Evolutionary conservation across 2,329 filamentous ascomycete species (phyloP).

Genomic region (Mycosphaerella sp.): DNA sequence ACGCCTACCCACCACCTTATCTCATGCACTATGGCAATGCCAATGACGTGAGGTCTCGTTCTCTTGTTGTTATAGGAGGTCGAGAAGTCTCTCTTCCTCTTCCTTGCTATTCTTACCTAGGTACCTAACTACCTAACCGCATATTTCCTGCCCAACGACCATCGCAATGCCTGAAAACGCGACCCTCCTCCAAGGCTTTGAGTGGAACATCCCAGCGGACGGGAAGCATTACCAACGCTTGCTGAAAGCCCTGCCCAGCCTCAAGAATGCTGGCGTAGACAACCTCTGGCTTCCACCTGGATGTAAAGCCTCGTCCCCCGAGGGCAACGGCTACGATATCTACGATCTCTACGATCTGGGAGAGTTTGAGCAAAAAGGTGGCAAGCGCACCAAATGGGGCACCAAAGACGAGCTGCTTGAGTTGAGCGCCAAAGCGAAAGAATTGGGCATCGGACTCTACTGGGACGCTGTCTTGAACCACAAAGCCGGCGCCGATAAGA

Average conservation of each 20-base stretch:
- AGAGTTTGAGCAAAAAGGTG: conserved; percentile 64
- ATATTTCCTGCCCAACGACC: not conserved
- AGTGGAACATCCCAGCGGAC: conserved; percentile 63
- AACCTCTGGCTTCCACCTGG: conserved; percentile 63
- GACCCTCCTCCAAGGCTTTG: conserved; percentile 62
- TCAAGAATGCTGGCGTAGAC: conserved; percentile 56
- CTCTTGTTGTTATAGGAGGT: not conserved
- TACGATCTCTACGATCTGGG: conserved; percentile 56
- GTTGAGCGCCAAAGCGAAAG: conserved; percentile 47
- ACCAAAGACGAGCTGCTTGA: conserved; percentile 54
- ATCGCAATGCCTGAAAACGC: conserved; percentile 26
- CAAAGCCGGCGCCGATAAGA: conserved; percentile 60
- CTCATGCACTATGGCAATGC: not conserved
- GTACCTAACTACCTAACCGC: not conserved
- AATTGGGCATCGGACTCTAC: conserved; percentile 52
- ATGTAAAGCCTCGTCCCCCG: conserved; percentile 55
- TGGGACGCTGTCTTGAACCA: conserved; percentile 69
- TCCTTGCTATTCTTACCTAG: not conserved
- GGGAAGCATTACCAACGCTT: conserved; percentile 58
- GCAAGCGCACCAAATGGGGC: conserved; percentile 61
- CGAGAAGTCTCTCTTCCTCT: not conserved
- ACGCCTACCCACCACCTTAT: no score
- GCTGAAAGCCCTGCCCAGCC: conserved; percentile 44
- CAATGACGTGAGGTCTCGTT: conserved; percentile 2
- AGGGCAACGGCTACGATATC: conserved; percentile 54